Percentiles rank a stretch among this genome's conserved stretches.
Conservation (phyloP, 305 asterid genomes). For the Fraxinus platypoda region DNA sequence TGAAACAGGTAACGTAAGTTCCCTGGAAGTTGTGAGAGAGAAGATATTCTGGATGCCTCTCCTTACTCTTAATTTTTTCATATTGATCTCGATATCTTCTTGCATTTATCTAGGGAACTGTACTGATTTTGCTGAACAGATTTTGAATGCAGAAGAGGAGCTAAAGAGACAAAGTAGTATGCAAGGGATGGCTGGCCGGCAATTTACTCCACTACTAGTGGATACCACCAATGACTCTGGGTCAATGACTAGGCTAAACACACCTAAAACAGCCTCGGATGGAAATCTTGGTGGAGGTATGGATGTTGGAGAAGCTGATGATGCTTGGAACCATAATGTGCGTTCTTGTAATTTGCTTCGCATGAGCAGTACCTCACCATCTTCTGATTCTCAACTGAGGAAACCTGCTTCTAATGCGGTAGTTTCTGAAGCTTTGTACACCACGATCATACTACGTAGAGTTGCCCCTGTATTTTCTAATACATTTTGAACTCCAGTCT, state of each 20-base stretch:
- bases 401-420: slow-evolving; percentile 58
- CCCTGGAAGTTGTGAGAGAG: slow-evolving; percentile 11
- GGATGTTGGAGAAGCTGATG: slow-evolving; percentile 70
- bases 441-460: not conserved
- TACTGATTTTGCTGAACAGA: slow-evolving; percentile 41
- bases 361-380: slow-evolving; percentile 74
- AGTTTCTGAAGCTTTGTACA: slow-evolving; percentile 19
- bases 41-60: slow-evolving; percentile 5
- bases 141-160: slow-evolving; percentile 82
- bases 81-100: not conserved
- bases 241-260: slow-evolving; percentile 63
- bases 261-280: slow-evolving; percentile 71
- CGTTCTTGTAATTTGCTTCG: slow-evolving; percentile 58
- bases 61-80: not conserved
- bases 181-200: slow-evolving; percentile 53
- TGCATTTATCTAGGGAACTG: slow-evolving; percentile 4
- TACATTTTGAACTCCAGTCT: not conserved
- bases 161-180: slow-evolving; percentile 54
- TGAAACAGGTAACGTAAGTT: slow-evolving; percentile 59
- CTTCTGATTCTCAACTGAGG: slow-evolving; percentile 71
- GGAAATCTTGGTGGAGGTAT: slow-evolving; percentile 51
- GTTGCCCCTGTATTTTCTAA: slow-evolving; percentile 11
- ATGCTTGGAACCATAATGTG: slow-evolving; percentile 48
- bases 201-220: slow-evolving; percentile 65
- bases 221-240: slow-evolving; percentile 76